Base-by-base conservation (phyloP, 108 stramenopile species). In the Poteriospumella lacustris region DNA sequence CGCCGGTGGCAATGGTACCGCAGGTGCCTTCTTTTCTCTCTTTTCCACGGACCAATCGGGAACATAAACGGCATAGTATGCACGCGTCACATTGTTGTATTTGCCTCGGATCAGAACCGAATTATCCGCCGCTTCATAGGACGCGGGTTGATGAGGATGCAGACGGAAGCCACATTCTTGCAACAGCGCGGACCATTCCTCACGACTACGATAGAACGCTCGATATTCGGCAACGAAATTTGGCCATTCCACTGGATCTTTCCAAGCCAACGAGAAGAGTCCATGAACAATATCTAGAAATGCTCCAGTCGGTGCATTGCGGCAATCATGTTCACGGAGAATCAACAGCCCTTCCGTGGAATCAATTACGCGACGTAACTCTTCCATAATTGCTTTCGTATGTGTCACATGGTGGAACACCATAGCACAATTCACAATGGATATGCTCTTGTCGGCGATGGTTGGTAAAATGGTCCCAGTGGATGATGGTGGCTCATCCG, bases 11-110 rank as follows among this genome's bases (percentile, higher is more conserved):
- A 19, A 19, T 56, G 24, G 15, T 56, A 15, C 15, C 15, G 15
- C 24, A 15, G 15, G 15, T 56, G 52, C 24, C 24, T 56, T 56
- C 24, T 19, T 56, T 56, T 56, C 19, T 56, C 15, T 56, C 15
- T 19, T 56, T 24, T 19, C 24, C 15, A 19, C 52, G 52, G 52
- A 56, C 28, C 33, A 9, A 24, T 64, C 24, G 9, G 60, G 60
- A 31, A 31, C 29, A 24, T 64, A 64, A 24, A 64, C 60, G 36
- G 60, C 60, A 64, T 64, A 64, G 36, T 64, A 64, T 34, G 60
- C 60, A 5, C 31, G 15, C 5, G 36, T 64, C 28, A 64, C 29
- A 64, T 64, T 64, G 36, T 26, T 26, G 36, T 34, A 64, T 64
- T 34, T 26, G 15, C 60, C 60, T 31, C 24, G 19, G 15, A 19